Evolutionary conservation across 2,329 filamentous ascomycete genomes (phyloP), one percentile per base, ranked within the genome.

Genomic region (Neocatenulostroma microsporum): DNA sequence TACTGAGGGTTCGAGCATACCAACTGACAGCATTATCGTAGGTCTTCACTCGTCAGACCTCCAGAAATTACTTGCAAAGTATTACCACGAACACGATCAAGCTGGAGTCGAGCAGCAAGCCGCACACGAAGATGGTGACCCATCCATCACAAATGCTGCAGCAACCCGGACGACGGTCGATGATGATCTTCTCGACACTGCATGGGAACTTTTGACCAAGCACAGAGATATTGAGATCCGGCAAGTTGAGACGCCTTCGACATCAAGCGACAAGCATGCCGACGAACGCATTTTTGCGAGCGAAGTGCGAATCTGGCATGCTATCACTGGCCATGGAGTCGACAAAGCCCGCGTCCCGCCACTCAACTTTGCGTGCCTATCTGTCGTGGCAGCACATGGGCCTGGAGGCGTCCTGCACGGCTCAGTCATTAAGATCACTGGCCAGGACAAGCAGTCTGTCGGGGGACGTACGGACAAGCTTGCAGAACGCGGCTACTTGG

Each of bases 371-470:
- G 60, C 62, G 10, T 58, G 76, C 13, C 58, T 81, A 2, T 74
- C 71, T 8, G 67, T 78, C 34, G 78, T 81, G 44, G 74, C 74
- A 5, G 66, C 69, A 8, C 62, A 62, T 37, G 72, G 74, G 28
- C 58, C 63, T 13, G 55, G 62, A 12, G 77, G 77, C 5, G 72
- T 81, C 29, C 53, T 72, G 2, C 77, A 81, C 50, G 69, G 73
- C 2, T 68, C 75, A 2, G 56, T 80, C 24, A 65, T 67, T 26
- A 61, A 57, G 35, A 48, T 72, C 15, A 76, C 73, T 44, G 72
- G 72, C 5, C 77, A 81, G 56, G 76, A 81, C 53, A 80, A 80
- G 51, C 67, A 76, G 30, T 81, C 77, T 1, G 70, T 80, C 2
- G 77, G 77, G 2, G 67, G 72, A 42, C 64, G 77, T 25, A 81